Percentiles rank a stretch among this genome's conserved stretches.
Evolutionary conservation across 371 early-diverging fungal species (phyloP).

Genomic region (Saksenaea vasiformis): DNA sequence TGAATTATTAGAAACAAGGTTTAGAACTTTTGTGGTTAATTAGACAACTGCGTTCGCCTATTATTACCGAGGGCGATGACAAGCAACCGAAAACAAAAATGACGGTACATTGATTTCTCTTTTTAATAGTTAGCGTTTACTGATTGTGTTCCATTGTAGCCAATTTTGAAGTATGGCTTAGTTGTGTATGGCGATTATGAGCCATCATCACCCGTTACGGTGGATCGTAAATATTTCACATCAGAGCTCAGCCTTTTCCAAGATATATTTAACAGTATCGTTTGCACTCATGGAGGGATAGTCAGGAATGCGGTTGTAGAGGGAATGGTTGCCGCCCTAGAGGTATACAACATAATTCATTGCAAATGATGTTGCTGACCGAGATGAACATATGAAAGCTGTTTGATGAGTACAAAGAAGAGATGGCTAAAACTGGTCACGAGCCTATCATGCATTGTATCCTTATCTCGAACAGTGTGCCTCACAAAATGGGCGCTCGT

Average conservation of each 20-base stretch:
- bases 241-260: slow-evolving; percentile 54
- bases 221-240: slow-evolving; percentile 60
- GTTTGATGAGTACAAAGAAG: slow-evolving; percentile 58
- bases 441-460: slow-evolving; percentile 59
- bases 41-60: slow-evolving; percentile 60
- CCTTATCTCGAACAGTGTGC: slow-evolving; percentile 56
- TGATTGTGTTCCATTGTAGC: slow-evolving; percentile 32
- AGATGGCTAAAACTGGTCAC: slow-evolving; percentile 19
- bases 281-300: slow-evolving; percentile 61
- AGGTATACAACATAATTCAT: slow-evolving; percentile 35
- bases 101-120: slow-evolving; percentile 42
- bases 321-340: slow-evolving; percentile 66
- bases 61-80: slow-evolving; percentile 53
- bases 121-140: not conserved
- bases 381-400: slow-evolving; percentile 28
- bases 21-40: not conserved
- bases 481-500: slow-evolving; percentile 46
- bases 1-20: not conserved
- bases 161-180: slow-evolving; percentile 62
- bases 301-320: slow-evolving; percentile 63
- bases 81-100: slow-evolving; percentile 55
- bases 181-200: slow-evolving; percentile 71
- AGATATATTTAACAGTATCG: slow-evolving; percentile 50
- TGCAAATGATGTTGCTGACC: not conserved
- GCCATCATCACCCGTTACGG: slow-evolving; percentile 53